Base-by-base conservation (phyloP, 257 asterid genomes). In the Solanum phureja region DNA sequence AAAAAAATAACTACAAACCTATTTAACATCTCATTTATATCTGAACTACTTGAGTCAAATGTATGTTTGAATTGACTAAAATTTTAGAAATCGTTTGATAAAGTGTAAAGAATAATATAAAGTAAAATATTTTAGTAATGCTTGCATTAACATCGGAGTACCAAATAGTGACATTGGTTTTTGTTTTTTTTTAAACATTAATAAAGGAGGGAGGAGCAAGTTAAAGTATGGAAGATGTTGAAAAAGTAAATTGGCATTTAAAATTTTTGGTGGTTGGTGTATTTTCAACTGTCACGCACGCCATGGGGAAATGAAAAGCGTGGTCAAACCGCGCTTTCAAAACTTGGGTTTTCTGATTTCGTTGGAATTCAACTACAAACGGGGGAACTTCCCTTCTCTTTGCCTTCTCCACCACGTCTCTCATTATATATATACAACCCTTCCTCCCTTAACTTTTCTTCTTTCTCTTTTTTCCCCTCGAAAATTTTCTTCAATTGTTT, bases 361-460 rank as follows among this genome's bases (percentile, higher is more conserved):
- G 44, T 82, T 82, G 19, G 29, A 29, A 49, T 82, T 29, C 31
- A 82, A 46, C 85, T 46, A 44, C 68, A 81, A 46, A 18, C 40
- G 11, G 40, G 75, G 38, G 11, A 31, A 7, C 21, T 60, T 60
- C 18, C 24, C 16, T 44, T 87, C 62, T 64, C 87, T 87, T 86
- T 86, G 88, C 86, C 92, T 88, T 86, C 85, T 75, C 73, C 69
- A 46, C 84, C 89, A 90, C 90, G 90, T 90, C 85, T 88, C 72
- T 34, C 19, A 31, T 18, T 82, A 82, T 62, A 38, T 62, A 38
- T 66, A 74, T 40, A 83, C 27, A 3, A 21, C 42, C 42, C 81
- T 38, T 33, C 83, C 42, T 69, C 42, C 66, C 37, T 29, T 8
- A 64, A 0, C 62, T 87, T 84, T 88, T 87, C 85, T 73, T 87